Evolutionary conservation across 257 asterid genomes (phyloP), one percentile per base, ranked within the genome.

Genomic region (Plantago ovata): DNA sequence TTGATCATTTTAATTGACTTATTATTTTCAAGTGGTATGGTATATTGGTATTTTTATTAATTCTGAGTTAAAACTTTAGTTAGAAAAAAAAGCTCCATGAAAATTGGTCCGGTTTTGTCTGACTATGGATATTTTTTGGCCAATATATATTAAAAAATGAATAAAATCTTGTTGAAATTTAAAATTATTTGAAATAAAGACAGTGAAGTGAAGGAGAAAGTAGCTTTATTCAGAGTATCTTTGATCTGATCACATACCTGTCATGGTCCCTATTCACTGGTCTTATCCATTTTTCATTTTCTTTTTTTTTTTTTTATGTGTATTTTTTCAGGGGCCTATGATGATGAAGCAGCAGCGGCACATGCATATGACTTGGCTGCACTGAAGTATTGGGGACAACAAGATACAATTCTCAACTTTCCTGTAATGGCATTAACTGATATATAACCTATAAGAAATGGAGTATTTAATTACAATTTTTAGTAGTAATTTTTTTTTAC

Each of bases 361-460:
- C 98, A 80, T 84, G 97, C 98, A 2, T 92, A 92, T 73, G 98
- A 92, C 65, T 82, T 88, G 80, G 98, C 98, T 23, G 97, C 98
- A 65, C 75, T 87, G 76, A 91, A 91, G 70, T 87, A 91, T 38
- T 92, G 98, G 96, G 96, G 98, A 65, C 88, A 82, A 65, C 88
- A 82, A 40, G 87, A 92, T 13, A 92, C 97, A 48, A 70, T 81
- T 19, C 81, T 86, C 28, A 92, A 92, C 77, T 92, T 92, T 42
- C 95, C 95, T 9, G 98, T 92, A 80, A 78, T 49, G 20, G 52
- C 13, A 6, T 50, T 32, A 1, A 45, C 13, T 40, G 13, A n/a
- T n/a, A n/a, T n/a, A n/a, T n/a, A n/a, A n/a, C n/a, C n/a, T n/a
- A n/a, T n/a, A n/a, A n/a, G n/a, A n/a, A n/a, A n/a, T n/a, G n/a